Percentiles rank a stretch among this genome's conserved stretches.
phyloP scores from a whole-genome alignment of 495 filamentous ascomycete genomes.

The Podospora fimiseda region DNA sequence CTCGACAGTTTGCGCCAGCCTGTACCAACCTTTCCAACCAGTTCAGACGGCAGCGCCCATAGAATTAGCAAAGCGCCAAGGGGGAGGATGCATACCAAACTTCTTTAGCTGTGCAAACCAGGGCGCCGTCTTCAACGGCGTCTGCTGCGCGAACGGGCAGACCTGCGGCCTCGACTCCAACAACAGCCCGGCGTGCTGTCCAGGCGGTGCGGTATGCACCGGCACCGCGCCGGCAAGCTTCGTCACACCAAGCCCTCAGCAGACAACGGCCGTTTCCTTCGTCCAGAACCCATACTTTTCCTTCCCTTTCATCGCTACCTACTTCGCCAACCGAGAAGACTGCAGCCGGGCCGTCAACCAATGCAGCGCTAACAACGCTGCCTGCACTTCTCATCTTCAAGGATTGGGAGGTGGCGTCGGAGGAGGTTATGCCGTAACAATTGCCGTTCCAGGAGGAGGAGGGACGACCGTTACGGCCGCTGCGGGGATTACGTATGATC shows the following conservation, averaged over 20 bases:
- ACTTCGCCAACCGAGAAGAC: conserved; percentile 53
- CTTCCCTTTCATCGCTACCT: conserved; percentile 61
- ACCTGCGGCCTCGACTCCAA: conserved; percentile 36
- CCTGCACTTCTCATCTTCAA: conserved; percentile 54
- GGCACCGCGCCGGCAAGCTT: conserved; percentile 42
- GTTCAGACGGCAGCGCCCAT: conserved; percentile 22
- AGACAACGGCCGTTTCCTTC: conserved; percentile 32
- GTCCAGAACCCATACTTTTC: conserved; percentile 55
- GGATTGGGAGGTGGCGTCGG: conserved; percentile 43
- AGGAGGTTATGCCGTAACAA: conserved; percentile 54
- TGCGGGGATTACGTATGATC: conserved; percentile 23
- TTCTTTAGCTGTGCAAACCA: conserved; percentile 39
- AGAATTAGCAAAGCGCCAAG: conserved; percentile 22
- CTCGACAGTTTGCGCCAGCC: conserved; percentile 15
- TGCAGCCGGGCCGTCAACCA: conserved; percentile 63
- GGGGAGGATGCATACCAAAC: conserved; percentile 30
- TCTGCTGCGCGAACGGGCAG: conserved; percentile 42
- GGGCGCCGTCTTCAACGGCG: conserved; percentile 32
- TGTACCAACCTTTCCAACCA: conserved; percentile 26
- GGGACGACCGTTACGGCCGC: conserved; percentile 45
- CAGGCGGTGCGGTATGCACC: conserved; percentile 35
- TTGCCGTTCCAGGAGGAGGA: conserved; percentile 51
- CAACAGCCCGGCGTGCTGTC: conserved; percentile 42
- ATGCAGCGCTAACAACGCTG: conserved; percentile 58
- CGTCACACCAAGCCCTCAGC: conserved; percentile 35